phyloP scores from a whole-genome alignment of 495 filamentous ascomycete species.

The Rusavskia elegans region DNA sequence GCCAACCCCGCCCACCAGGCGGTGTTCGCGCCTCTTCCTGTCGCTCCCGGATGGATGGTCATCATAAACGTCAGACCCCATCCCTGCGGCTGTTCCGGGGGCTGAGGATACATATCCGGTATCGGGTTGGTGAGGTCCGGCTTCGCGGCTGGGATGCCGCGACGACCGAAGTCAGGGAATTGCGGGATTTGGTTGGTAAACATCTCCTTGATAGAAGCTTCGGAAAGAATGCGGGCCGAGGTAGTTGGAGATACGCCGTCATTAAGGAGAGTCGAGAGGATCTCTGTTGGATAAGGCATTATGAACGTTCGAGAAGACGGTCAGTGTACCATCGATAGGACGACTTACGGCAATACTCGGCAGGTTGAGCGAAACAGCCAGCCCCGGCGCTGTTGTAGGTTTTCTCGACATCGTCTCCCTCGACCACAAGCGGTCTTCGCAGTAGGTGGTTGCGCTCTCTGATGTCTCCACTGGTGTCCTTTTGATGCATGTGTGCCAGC shows the following conservation, averaged over 20 bases:
- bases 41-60: conserved; percentile 20
- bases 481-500: conserved; percentile 34
- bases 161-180: conserved; percentile 31
- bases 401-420: conserved; percentile 16
- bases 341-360: conserved; percentile 35
- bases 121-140: conserved; percentile 30
- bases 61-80: conserved; percentile 46
- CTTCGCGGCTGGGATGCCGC: conserved; percentile 30
- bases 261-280: conserved; percentile 33
- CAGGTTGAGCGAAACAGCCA: conserved; percentile 35
- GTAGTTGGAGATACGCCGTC: conserved; percentile 34
- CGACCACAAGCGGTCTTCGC: conserved; percentile 24
- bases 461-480: conserved; percentile 24
- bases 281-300: conserved; percentile 11
- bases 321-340: background rate
- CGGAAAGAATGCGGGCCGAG: conserved; percentile 26
- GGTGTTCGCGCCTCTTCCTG: conserved; percentile 32
- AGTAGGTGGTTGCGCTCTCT: conserved; percentile 29
- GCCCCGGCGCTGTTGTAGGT: conserved; percentile 40
- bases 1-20: conserved; percentile 42
- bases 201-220: conserved; percentile 39
- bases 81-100: conserved; percentile 34
- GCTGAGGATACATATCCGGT: conserved; percentile 33
- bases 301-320: background rate
- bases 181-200: conserved; percentile 44